phyloP scores from a whole-genome alignment of 805 yeast species.

The Candida silvatica region DNA sequence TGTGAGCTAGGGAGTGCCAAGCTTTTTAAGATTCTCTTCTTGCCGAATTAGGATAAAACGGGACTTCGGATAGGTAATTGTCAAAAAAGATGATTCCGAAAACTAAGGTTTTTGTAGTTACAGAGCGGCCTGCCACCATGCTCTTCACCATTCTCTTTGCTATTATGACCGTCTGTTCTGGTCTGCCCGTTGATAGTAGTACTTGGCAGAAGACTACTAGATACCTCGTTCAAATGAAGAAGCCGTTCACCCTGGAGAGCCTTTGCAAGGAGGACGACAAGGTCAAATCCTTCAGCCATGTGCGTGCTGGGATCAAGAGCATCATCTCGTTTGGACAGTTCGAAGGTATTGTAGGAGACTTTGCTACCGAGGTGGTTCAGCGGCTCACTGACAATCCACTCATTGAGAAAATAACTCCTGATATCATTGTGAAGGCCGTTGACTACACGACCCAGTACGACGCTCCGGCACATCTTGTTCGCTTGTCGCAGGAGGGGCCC shows the following conservation, averaged over 20 bases:
- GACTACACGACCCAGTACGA: conserved; percentile 32
- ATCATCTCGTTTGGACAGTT: conserved; percentile 62
- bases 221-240: conserved; percentile 45
- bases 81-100: no score
- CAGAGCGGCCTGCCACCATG: no score
- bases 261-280: conserved; percentile 36
- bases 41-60: no score
- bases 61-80: no score
- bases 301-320: conserved; percentile 38
- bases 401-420: conserved; percentile 64
- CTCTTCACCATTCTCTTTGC: no score
- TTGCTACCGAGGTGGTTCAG: conserved; percentile 37
- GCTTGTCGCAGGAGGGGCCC: conserved; percentile 43
- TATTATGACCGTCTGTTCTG: no score
- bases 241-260: conserved; percentile 37
- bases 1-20: neutral
- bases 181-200: no score
- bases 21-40: no score
- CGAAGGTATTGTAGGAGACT: conserved; percentile 60
- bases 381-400: conserved; percentile 48
- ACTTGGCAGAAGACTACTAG: no score
- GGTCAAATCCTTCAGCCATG: conserved; percentile 28
- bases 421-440: conserved; percentile 49
- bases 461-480: conserved; percentile 46
- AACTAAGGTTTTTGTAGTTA: no score